Percentiles rank a stretch among this genome's conserved stretches.
phyloP scores from a whole-genome alignment of 2,329 filamentous ascomycete genomes.

The Trichoderma citrinoviride region DNA sequence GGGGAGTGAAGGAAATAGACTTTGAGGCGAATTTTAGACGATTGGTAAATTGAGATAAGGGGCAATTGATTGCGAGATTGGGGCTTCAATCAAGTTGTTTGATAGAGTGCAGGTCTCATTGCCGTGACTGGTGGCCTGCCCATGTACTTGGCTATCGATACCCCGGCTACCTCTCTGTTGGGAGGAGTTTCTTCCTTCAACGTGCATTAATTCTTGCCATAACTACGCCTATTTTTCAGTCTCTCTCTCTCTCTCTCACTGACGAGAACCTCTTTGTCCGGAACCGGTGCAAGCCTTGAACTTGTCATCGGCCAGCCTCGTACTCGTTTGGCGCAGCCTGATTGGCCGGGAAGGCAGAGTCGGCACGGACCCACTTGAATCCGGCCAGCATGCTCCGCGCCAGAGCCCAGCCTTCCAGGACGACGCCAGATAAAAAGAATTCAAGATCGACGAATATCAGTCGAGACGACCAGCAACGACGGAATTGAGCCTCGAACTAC shows the following conservation, averaged over 20 bases:
- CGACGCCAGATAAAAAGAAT: slow-evolving; percentile 24
- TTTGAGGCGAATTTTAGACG: slow-evolving; percentile 47
- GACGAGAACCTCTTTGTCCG: too few relatives aligned
- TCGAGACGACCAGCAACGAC: slow-evolving; percentile 11
- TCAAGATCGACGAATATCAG: slow-evolving; percentile 10
- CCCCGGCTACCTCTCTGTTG: too few relatives aligned
- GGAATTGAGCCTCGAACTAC: slow-evolving; percentile 25
- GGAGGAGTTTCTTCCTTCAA: background rate
- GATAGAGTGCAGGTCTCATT: background rate
- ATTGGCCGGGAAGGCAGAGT: slow-evolving; percentile 32
- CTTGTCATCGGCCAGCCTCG: slow-evolving; percentile 16
- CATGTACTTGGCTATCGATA: background rate
- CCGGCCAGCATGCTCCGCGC: slow-evolving; percentile 33
- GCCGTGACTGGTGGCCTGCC: background rate
- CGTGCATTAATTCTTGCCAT: too few relatives aligned
- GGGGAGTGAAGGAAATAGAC: slow-evolving; percentile 50
- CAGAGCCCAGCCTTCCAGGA: slow-evolving; percentile 30
- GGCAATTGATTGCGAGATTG: background rate
- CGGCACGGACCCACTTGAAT: slow-evolving; percentile 43
- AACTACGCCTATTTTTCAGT: too few relatives aligned
- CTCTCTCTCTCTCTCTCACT: too few relatives aligned
- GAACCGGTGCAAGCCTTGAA: too few relatives aligned
- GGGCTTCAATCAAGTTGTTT: background rate
- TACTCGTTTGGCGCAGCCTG: slow-evolving; percentile 22
- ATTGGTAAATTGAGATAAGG: slow-evolving; percentile 27